A percentile compares a stretch with the other conserved stretches of the same genome.
Evolutionary conservation across 441 rosid genomes (phyloP).

Genomic region (Arabidopsis hybrid): DNA sequence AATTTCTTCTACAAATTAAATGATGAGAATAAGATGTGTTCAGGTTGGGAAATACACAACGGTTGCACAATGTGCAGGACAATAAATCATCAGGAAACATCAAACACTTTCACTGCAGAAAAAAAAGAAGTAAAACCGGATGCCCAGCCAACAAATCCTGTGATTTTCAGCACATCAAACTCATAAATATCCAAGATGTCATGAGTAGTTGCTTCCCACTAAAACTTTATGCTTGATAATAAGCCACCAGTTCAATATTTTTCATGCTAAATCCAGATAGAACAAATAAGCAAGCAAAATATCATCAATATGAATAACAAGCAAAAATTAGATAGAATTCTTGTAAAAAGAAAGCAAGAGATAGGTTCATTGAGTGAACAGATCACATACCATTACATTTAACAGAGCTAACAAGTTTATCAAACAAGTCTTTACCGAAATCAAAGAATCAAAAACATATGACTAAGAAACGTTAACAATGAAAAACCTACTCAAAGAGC

Average conservation of each 20-base stretch:
- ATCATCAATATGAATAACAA: conserved; percentile 4
- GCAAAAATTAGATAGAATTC: neutral
- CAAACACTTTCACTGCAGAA: neutral
- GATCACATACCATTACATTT: conserved; percentile 6
- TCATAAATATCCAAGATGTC: neutral
- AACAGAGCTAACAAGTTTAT: neutral
- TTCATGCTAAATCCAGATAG: neutral
- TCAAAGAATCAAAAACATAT: conserved; percentile 3
- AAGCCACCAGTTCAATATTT: neutral
- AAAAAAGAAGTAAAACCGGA: neutral
- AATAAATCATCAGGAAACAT: neutral
- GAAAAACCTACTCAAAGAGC: conserved; percentile 1
- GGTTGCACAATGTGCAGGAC: conserved; percentile 15
- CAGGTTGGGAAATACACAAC: conserved; percentile 11
- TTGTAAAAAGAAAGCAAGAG: conserved; percentile 19
- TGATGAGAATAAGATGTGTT: conserved; percentile 2
- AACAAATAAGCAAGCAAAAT: neutral
- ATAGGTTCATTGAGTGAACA: neutral
- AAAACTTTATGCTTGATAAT: neutral
- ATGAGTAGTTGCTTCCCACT: neutral
- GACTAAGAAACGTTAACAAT: neutral
- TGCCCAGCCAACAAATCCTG: neutral
- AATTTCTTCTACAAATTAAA: conserved; percentile 23
- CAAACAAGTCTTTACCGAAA: neutral
- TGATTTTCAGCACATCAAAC: neutral